phyloP scores from a whole-genome alignment of 2,329 filamentous ascomycete species.

The Microcyclospora tardicrescens region DNA sequence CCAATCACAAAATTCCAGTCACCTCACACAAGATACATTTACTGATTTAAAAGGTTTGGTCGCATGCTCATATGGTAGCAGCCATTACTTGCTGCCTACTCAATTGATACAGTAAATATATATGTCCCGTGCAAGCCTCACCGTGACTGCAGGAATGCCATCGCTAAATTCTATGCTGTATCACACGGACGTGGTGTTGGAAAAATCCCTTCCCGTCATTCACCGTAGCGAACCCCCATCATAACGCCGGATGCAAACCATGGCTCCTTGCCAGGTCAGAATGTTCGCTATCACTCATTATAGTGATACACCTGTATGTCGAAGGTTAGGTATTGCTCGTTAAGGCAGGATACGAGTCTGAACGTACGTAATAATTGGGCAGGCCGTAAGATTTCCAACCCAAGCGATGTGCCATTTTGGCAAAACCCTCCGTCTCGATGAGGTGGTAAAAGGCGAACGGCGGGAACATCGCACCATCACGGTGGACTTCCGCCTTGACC shows the following conservation, averaged over 20 bases:
- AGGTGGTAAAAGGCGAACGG: constrained; percentile 92
- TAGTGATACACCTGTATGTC: constrained; percentile 65
- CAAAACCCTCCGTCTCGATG: constrained; percentile 95
- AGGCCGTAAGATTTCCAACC: constrained; percentile 79
- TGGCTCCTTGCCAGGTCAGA: not conserved
- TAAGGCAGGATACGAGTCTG: not conserved
- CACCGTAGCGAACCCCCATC: not conserved
- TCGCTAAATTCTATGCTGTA: constrained; percentile 1
- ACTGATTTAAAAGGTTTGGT: too few relatives aligned
- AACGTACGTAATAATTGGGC: constrained; percentile 84
- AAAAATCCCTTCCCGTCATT: not conserved
- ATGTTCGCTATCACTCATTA: constrained; percentile 48
- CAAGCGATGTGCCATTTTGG: constrained; percentile 85
- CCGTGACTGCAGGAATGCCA: not conserved
- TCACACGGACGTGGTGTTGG: not conserved
- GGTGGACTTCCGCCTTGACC: constrained; percentile 92
- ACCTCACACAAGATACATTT: not conserved
- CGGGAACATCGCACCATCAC: constrained; percentile 97
- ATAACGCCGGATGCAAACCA: not conserved
- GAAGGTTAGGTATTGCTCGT: constrained; percentile 1
- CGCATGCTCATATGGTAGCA: not conserved
- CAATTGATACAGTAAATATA: not conserved
- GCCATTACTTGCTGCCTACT: not conserved
- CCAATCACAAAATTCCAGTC: too few relatives aligned
- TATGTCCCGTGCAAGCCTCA: not conserved